Conservation (phyloP, 2,329 filamentous ascomycete species). For the Xylaria sp. region DNA sequence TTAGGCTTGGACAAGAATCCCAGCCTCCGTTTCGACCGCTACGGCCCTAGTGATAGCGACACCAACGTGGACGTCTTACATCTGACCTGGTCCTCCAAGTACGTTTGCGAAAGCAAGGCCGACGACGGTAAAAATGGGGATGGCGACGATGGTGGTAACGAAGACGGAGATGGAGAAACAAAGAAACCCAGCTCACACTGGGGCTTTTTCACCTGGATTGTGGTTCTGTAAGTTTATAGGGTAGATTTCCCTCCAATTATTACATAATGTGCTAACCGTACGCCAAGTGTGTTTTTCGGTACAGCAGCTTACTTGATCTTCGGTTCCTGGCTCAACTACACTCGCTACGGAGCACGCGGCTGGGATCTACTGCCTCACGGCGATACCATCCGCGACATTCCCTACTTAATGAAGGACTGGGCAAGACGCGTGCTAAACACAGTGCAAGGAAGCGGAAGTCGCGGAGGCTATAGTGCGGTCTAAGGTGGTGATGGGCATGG, state of each 20-base stretch:
- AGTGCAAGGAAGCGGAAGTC: conserved; percentile 79
- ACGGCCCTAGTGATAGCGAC: conserved; percentile 64
- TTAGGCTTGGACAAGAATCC: conserved; percentile 55
- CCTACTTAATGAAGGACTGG: conserved; percentile 92
- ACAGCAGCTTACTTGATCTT: conserved; percentile 94
- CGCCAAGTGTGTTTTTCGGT: conserved; percentile 77
- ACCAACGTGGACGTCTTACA: conserved; percentile 67
- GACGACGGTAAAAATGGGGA: conserved; percentile 47
- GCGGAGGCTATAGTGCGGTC: conserved; percentile 94
- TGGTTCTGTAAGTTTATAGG: conserved; percentile 77
- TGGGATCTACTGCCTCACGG: conserved; percentile 95
- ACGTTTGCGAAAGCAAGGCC: conserved; percentile 71
- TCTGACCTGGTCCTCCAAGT: conserved; percentile 85
- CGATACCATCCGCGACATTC: conserved; percentile 89
- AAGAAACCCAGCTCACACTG: conserved; percentile 63
- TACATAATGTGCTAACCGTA: conserved; percentile 28
- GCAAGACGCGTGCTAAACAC: conserved; percentile 79
- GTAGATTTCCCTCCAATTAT: conserved; percentile 7
- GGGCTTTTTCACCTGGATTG: conserved; percentile 98
- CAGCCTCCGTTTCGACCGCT: conserved; percentile 78
- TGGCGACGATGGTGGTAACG: conserved; percentile 42
- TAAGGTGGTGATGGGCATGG: conserved; percentile 44
- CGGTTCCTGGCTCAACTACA: conserved; percentile 98
- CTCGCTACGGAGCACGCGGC: conserved; percentile 89
- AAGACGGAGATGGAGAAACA: conserved; percentile 48